Conservation (phyloP, 176 grass and related monocot species). For the Typha latifolia region DNA sequence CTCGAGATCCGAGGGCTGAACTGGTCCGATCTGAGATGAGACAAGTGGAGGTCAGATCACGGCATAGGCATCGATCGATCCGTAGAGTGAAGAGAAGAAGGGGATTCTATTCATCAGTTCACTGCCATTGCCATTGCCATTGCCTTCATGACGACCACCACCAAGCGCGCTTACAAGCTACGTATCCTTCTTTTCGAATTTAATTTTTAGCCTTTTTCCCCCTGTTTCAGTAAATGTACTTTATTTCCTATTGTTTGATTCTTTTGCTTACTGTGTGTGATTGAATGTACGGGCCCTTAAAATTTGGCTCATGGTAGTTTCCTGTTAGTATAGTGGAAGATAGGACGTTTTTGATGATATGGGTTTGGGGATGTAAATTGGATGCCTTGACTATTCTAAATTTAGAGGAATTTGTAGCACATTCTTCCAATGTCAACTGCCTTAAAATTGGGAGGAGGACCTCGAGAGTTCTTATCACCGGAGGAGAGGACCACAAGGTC, state of each 20-base stretch:
- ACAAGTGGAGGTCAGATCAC: background rate
- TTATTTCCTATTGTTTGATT: too few relatives aligned
- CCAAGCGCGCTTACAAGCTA: slow-evolving; percentile 99
- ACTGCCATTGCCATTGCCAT: too few relatives aligned
- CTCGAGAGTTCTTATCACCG: slow-evolving; percentile 87
- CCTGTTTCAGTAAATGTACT: too few relatives aligned
- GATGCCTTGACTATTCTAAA: slow-evolving; percentile 46
- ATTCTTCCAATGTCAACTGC: slow-evolving; percentile 10
- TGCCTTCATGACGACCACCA: slow-evolving; percentile 60
- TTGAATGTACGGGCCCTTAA: too few relatives aligned
- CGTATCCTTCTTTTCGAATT: slow-evolving; percentile 56
- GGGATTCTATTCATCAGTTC: too few relatives aligned
- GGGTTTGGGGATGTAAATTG: background rate
- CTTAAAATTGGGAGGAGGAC: slow-evolving; percentile 33
- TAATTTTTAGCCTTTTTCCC: background rate
- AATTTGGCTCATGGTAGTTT: slow-evolving; percentile 27
- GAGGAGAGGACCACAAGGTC: slow-evolving; percentile 42
- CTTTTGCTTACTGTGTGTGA: too few relatives aligned
- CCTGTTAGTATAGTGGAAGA: too few relatives aligned
- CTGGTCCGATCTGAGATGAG: slow-evolving; percentile 80
- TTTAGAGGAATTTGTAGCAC: slow-evolving; percentile 2
- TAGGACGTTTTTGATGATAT: too few relatives aligned
- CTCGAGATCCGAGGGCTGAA: slow-evolving; percentile 13
- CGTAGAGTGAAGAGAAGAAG: slow-evolving; percentile 7
- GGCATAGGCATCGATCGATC: slow-evolving; percentile 15